Evolutionary conservation across 441 rosid genomes (phyloP), one percentile per base, ranked within the genome.

Genomic region (Euphorbia celastroides): DNA sequence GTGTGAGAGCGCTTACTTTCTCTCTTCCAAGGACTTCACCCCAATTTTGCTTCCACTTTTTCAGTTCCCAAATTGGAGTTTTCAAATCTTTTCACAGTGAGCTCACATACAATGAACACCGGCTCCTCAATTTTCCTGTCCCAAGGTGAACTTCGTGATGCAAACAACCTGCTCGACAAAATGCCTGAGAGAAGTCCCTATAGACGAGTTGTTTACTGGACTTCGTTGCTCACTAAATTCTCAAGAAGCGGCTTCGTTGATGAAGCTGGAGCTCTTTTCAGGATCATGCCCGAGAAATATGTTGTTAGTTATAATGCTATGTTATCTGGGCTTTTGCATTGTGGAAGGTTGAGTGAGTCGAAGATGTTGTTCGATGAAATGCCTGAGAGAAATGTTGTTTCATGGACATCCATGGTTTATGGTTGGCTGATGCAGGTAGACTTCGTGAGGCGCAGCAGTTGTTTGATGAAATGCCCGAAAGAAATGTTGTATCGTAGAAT

Each of bases 401-500:
- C 91, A 0, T 85, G 96, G 93, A 91, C 93, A n/a, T 73, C 81
- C 23, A 82, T 89, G 92, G 72, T 91, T 48, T 75, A 75, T 64
- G 89, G 89, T 80, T 82, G 7, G 77, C 79, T 20, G 81, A 82
- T 2, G 80, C 76, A 0, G 93, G 92, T 57, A 82, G 68, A 65
- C 65, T 81, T 65, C 68, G 68, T 16, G 89, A 84, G 65, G 94
- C 88, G 0, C 67, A 66, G 7, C 74, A 60, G 68, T 65, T 89
- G 80, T 91, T 91, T 58, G 80, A 77, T 42, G 89, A 82, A 69
- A 88, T 91, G 90, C 90, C 96, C 1, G 86, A 86, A 66, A 87
- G 83, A 69, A 89, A 89, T 67, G 81, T 84, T 25, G 90, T 87
- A 67, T 84, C 92, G 0, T 91, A 94, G 96, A 89, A 88, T 59